Evolutionary conservation across 1,284 basidiomycete genomes (phyloP).

Genomic region (Microstroma glucosiphilum): DNA sequence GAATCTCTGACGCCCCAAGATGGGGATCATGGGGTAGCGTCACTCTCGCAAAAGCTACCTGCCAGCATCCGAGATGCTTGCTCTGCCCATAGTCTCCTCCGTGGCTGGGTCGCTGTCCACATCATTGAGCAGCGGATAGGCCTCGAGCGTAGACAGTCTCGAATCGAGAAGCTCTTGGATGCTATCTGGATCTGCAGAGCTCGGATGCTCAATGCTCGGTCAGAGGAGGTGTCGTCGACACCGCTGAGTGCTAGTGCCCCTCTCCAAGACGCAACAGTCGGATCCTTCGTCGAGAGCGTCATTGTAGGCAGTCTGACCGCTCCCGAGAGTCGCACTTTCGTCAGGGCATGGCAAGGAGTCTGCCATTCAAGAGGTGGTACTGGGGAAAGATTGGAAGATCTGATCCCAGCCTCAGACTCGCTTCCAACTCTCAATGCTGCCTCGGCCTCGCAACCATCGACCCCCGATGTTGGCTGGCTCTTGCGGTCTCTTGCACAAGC

Average conservation of each 20-base stretch:
- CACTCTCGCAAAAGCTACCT: conserved; percentile 31
- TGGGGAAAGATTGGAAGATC: conserved; percentile 26
- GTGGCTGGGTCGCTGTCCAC: conserved; percentile 43
- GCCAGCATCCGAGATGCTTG: conserved; percentile 33
- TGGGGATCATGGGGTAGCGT: conserved; percentile 8
- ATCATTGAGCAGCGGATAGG: conserved; percentile 44
- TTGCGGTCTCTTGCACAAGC: conserved; percentile 39
- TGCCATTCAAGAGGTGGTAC: conserved; percentile 23
- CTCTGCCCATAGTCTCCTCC: conserved; percentile 36
- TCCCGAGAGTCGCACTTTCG: conserved; percentile 34
- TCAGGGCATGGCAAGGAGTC: conserved; percentile 43
- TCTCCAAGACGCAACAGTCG: conserved; percentile 37
- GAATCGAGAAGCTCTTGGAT: conserved; percentile 40
- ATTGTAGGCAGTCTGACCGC: conserved; percentile 37
- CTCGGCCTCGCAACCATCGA: conserved; percentile 19
- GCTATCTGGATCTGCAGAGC: conserved; percentile 41
- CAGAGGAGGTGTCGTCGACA: conserved; percentile 9
- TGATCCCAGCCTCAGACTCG: conserved; percentile 21
- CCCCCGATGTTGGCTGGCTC: conserved; percentile 46
- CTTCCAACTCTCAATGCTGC: conserved; percentile 14
- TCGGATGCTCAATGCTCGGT: conserved; percentile 26
- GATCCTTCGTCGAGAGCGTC: conserved; percentile 44
- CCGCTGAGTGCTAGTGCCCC: conserved; percentile 17
- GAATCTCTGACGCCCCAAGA: conserved; percentile 22
- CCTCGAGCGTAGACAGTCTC: conserved; percentile 27